A percentile compares a stretch with the other conserved stretches of the same genome.
These are phyloP conservation scores for Desmodesmus armatus DNA, from an alignment of 139 green algal genomes.

Conservation along the genomic window DNA sequence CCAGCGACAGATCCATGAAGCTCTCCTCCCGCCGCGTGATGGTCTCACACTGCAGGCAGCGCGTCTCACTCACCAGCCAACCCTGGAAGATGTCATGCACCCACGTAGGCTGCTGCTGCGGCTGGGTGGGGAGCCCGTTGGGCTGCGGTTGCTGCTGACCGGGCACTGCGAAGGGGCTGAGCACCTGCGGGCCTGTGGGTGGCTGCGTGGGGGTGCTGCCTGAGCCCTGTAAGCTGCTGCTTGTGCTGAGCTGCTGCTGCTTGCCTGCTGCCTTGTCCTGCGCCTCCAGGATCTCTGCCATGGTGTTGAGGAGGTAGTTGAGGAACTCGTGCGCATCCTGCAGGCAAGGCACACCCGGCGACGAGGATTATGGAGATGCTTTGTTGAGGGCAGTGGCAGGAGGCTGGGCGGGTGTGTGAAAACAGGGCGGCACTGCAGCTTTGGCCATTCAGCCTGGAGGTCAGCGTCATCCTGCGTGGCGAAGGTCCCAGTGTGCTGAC, in stretches of 20 bases:
- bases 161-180: too few relatives aligned
- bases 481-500: too few relatives aligned
- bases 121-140: background rate
- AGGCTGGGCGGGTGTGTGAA: too few relatives aligned
- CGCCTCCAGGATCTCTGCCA: slow-evolving; percentile 90
- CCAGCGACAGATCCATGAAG: slow-evolving; percentile 96
- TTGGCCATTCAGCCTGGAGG: too few relatives aligned
- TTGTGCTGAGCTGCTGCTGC: background rate
- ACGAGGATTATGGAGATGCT: too few relatives aligned
- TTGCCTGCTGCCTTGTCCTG: slow-evolving; percentile 58
- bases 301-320: slow-evolving; percentile 96
- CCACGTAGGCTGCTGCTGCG: slow-evolving; percentile 78
- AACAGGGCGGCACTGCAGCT: too few relatives aligned
- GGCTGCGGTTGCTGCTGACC: background rate
- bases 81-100: slow-evolving; percentile 96
- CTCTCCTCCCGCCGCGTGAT: slow-evolving; percentile 82
- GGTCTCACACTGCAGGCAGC: slow-evolving; percentile 89
- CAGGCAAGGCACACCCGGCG: background rate
- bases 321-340: slow-evolving; percentile 99
- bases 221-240: background rate
- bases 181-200: too few relatives aligned
- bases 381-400: too few relatives aligned
- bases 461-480: too few relatives aligned
- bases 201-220: too few relatives aligned
- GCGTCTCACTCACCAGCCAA: slow-evolving; percentile 93